Percentiles rank a stretch among this genome's conserved stretches.
phyloP scores from a whole-genome alignment of 164 flowering plant genomes.

The Paratinospora sagittata region DNA sequence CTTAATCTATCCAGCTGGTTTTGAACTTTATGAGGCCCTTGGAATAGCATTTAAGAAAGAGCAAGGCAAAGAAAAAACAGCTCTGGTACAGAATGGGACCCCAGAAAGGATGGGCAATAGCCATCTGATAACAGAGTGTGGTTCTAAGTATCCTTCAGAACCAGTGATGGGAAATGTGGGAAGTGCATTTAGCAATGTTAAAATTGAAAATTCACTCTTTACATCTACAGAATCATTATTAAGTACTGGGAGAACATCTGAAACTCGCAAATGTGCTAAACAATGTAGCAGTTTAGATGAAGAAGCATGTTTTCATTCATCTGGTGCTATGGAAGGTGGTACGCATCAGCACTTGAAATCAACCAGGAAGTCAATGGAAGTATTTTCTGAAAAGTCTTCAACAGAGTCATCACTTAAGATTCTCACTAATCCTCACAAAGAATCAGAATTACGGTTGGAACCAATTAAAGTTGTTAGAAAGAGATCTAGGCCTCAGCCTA shows the following conservation, averaged over 20 bases:
- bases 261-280: conserved; percentile 28
- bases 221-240: conserved; percentile 38
- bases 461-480: conserved; percentile 43
- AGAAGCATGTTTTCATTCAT: conserved; percentile 29
- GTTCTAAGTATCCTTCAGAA: conserved; percentile 53
- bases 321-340: conserved; percentile 21
- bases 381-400: conserved; percentile 29
- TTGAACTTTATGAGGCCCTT: conserved; percentile 66
- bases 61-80: conserved; percentile 19
- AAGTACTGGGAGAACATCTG: conserved; percentile 35
- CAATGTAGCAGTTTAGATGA: conserved; percentile 25
- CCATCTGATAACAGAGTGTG: conserved; percentile 28
- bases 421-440: conserved; percentile 47
- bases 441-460: conserved; percentile 36
- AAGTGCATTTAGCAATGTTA: conserved; percentile 25
- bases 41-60: conserved; percentile 48
- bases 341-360: conserved; percentile 30
- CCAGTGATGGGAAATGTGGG: conserved; percentile 50
- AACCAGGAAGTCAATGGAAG: conserved; percentile 23
- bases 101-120: conserved; percentile 31
- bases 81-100: conserved; percentile 22
- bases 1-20: conserved; percentile 44
- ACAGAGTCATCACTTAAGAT: conserved; percentile 42
- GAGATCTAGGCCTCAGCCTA: conserved; percentile 73
- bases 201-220: conserved; percentile 32